Evolutionary conservation across 1,284 basidiomycete species (phyloP).

Genomic region (Meripilus lineatus): DNA sequence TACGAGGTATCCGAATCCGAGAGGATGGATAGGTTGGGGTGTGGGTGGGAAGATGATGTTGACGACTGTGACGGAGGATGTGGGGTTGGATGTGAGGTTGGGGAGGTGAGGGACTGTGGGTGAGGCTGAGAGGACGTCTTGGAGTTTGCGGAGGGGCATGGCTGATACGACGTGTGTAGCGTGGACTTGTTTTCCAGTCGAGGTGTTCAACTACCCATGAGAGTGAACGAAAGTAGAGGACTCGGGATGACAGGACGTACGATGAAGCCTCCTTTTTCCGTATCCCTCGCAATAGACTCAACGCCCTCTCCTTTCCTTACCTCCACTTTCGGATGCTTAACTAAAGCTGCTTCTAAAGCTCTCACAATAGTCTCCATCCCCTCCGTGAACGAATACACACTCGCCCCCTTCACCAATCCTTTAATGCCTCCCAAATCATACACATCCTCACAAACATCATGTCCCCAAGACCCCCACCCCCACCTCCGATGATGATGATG

Average conservation of each 20-base stretch:
- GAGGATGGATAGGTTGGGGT: slow-evolving; percentile 56
- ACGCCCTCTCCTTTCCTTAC: slow-evolving; percentile 45
- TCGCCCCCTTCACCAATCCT: slow-evolving; percentile 51
- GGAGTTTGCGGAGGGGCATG: slow-evolving; percentile 67
- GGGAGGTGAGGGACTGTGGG: slow-evolving; percentile 22
- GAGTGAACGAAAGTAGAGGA: neutral
- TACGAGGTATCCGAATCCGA: slow-evolving; percentile 93
- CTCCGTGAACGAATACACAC: slow-evolving; percentile 77
- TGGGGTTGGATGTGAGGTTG: slow-evolving; percentile 50
- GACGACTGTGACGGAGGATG: slow-evolving; percentile 65
- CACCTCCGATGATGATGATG: neutral
- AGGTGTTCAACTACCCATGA: slow-evolving; percentile 37
- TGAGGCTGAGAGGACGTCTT: slow-evolving; percentile 39
- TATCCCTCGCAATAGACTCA: slow-evolving; percentile 30
- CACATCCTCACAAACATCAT: slow-evolving; percentile 21
- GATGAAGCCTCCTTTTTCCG: slow-evolving; percentile 35
- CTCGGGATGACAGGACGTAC: slow-evolving; percentile 20
- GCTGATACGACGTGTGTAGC: slow-evolving; percentile 63
- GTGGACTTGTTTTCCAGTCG: slow-evolving; percentile 32
- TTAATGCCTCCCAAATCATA: slow-evolving; percentile 53
- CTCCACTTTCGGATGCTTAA: slow-evolving; percentile 49
- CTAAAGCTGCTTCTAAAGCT: slow-evolving; percentile 49
- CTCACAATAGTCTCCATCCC: slow-evolving; percentile 72
- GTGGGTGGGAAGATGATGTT: slow-evolving; percentile 69
- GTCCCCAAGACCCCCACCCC: neutral